phyloP scores from a whole-genome alignment of 768 basidiomycete genomes.

The Mycena metata region DNA sequence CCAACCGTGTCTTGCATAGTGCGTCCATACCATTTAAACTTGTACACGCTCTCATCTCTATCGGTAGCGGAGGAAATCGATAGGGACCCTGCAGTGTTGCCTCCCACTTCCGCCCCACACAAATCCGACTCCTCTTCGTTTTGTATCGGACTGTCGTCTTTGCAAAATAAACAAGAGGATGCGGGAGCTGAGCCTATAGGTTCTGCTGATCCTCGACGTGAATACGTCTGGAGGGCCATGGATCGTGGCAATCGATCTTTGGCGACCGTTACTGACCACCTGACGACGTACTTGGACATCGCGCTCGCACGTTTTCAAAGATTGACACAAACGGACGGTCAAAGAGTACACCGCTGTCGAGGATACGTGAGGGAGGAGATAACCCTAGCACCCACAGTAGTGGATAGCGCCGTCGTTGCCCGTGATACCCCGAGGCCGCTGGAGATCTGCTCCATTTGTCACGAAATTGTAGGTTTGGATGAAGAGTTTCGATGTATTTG shows the following conservation, averaged over 20 bases:
- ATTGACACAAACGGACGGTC: background rate
- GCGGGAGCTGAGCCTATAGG: no score
- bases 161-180: background rate
- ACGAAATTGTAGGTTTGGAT: background rate
- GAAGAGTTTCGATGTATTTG: background rate
- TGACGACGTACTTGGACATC: background rate
- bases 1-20: background rate
- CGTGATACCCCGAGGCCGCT: background rate
- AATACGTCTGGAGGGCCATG: background rate
- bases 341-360: background rate
- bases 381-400: background rate
- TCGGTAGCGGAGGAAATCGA: background rate
- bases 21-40: background rate
- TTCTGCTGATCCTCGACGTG: background rate
- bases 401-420: background rate
- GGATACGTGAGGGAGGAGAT: background rate
- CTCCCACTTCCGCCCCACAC: no score
- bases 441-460: background rate
- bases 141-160: no score
- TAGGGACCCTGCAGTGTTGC: background rate
- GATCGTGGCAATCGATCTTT: background rate
- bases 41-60: no score
- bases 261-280: background rate
- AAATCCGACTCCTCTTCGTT: no score
- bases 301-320: background rate